Base-by-base conservation (phyloP, 495 filamentous ascomycete species). In the Penicillium waksmanii region DNA sequence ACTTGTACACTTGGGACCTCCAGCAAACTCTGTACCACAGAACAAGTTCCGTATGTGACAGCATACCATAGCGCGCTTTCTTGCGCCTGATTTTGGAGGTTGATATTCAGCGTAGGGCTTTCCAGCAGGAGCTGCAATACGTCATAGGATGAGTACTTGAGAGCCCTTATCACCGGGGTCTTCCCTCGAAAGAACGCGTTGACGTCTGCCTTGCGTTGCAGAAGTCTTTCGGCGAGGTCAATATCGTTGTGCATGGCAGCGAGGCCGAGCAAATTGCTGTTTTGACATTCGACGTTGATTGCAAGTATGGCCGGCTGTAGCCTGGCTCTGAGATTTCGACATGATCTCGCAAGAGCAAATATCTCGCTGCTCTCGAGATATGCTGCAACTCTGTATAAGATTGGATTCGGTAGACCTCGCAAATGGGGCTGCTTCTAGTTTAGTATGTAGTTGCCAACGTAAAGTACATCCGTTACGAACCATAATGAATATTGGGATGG, bases 371-470 rank as follows among this genome's bases (percentile, higher is more conserved):
- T n/a, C 6, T 43, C 13, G n/a, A 43, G 40, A 43, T 43, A n/a
- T 43, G 40, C 40, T 43, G 40, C 40, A n/a, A 43, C 40, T 43
- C 40, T n/a, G 40, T n/a, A n/a, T 43, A 43, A 43, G n/a, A 43
- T 18, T 43, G 12, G 13, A 18, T 43, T 43, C 17, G 40, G 15
- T 43, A 43, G n/a, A 43, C 40, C 13, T 43, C 40, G 40, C 40
- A 43, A 18, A 43, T 43, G 40, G 40, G 40, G 40, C 40, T 43
- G 40, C 35, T 36, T 43, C 40, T 43, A 43, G 40, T 43, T 43
- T 43, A 43, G 40, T 43, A 43, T 43, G 13, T 43, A 43, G n/a
- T 43, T 15, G 40, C n/a, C 13, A 18, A 43, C 35, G 40, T 43
- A 18, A 18, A 43, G 12, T 10, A 43, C 15, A 18, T 43, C 40